Conservation (phyloP, 2,329 filamentous ascomycete genomes). For the Stachybotrys elegans region DNA sequence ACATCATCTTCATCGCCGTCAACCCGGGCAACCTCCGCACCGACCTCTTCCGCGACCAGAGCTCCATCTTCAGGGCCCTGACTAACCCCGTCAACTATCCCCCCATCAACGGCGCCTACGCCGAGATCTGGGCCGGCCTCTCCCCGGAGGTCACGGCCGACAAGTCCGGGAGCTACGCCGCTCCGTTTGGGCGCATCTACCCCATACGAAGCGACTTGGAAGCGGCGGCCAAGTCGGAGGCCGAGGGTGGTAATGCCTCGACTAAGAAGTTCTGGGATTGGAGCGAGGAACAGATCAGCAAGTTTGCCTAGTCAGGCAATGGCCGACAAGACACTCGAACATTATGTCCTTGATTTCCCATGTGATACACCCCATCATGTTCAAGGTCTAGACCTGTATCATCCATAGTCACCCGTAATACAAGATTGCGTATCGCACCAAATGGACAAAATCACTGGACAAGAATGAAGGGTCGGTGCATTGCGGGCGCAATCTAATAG, state of each 20-base stretch:
- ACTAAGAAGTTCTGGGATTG: constrained; percentile 27
- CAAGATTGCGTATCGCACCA: no score
- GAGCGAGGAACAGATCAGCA: constrained; percentile 24
- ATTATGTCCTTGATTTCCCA: no score
- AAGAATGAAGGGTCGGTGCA: no score
- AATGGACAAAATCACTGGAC: no score
- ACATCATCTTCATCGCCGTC: constrained; percentile 16
- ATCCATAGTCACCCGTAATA: no score
- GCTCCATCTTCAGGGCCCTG: constrained; percentile 8
- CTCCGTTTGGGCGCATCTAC: constrained; percentile 21
- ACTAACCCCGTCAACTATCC: constrained; percentile 15
- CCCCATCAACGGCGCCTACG: constrained; percentile 35
- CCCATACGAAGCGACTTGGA: constrained; percentile 19
- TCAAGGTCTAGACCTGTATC: no score
- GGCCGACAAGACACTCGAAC: no score
- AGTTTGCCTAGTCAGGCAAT: constrained; percentile 3
- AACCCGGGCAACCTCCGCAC: constrained; percentile 31
- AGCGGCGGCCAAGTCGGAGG: constrained; percentile 15
- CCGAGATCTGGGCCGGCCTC: constrained; percentile 38
- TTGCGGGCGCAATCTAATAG: no score
- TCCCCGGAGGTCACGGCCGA: constrained; percentile 35
- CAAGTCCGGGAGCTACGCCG: constrained; percentile 16
- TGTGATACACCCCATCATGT: no score
- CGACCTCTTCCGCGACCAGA: constrained; percentile 20
- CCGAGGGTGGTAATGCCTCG: constrained; percentile 25